Evolutionary conservation across 1,139 yeast genomes (phyloP).

Genomic region (Suhomyces choctaworum): DNA sequence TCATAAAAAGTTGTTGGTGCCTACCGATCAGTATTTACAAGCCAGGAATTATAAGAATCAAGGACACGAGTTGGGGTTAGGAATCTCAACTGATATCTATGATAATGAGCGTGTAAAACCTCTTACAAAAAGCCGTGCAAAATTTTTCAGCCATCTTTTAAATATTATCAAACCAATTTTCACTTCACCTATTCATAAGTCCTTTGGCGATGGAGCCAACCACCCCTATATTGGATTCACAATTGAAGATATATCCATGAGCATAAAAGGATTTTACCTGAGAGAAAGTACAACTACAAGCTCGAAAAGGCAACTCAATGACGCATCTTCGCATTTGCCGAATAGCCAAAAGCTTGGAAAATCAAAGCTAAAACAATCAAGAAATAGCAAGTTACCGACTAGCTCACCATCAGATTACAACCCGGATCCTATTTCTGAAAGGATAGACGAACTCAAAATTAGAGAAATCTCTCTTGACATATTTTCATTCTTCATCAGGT

Average conservation of each 20-base stretch:
- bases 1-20: conserved; percentile 39
- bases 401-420: conserved; percentile 8
- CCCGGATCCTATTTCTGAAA: conserved; percentile 15
- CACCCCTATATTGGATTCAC: conserved; percentile 30
- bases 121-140: conserved; percentile 22
- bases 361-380: conserved; percentile 11
- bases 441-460: conserved; percentile 29
- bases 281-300: conserved; percentile 3
- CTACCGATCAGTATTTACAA: conserved; percentile 43
- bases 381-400: conserved; percentile 10
- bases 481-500: conserved; percentile 26
- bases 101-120: conserved; percentile 14
- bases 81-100: conserved; percentile 19
- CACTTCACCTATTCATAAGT: conserved; percentile 25
- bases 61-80: conserved; percentile 26
- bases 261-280: conserved; percentile 28
- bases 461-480: conserved; percentile 37
- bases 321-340: background rate
- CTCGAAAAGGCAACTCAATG: background rate
- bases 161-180: conserved; percentile 24
- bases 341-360: conserved; percentile 8
- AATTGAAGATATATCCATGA: conserved; percentile 34
- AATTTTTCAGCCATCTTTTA: conserved; percentile 27
- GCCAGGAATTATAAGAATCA: conserved; percentile 22
- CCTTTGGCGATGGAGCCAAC: conserved; percentile 20